phyloP scores from a whole-genome alignment of 176 grass and related monocot species.

The Juncus effusus region DNA sequence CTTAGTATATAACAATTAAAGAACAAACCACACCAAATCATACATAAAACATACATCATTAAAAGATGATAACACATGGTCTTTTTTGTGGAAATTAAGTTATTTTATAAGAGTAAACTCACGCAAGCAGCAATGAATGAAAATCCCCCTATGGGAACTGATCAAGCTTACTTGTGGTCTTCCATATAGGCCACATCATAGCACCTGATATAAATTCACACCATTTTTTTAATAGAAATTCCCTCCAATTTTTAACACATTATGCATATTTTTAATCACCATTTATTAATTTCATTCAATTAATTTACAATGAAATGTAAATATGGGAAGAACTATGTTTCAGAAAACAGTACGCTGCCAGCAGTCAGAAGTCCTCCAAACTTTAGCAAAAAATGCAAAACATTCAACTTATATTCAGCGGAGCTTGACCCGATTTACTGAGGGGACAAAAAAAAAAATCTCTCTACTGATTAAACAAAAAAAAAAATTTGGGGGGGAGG shows the following conservation, averaged over 20 bases:
- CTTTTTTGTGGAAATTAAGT: too few species aligned
- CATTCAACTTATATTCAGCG: background rate
- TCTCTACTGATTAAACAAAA: too few species aligned
- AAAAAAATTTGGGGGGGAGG: too few species aligned
- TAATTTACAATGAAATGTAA: background rate
- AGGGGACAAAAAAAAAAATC: too few species aligned
- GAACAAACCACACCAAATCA: too few species aligned
- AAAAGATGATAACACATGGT: too few species aligned
- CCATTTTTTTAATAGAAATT: background rate
- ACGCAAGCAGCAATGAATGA: constrained; percentile 82
- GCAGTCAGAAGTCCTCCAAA: constrained; percentile 80
- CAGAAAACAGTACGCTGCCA: constrained; percentile 80
- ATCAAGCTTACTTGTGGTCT: constrained; percentile 63
- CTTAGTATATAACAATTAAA: too few species aligned
- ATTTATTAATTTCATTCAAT: too few species aligned
- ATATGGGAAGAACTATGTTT: constrained; percentile 49
- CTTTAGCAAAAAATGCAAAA: constrained; percentile 36
- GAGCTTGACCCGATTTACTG: too few species aligned
- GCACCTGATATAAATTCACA: constrained; percentile 50
- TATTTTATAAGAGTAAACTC: constrained; percentile 80
- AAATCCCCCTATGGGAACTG: constrained; percentile 82
- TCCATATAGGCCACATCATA: constrained; percentile 79
- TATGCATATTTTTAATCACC: too few species aligned
- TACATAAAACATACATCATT: too few species aligned
- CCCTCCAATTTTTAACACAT: too few species aligned